Conservation (phyloP, 2,329 filamentous ascomycete genomes). For the Ophiostoma sp. region DNA sequence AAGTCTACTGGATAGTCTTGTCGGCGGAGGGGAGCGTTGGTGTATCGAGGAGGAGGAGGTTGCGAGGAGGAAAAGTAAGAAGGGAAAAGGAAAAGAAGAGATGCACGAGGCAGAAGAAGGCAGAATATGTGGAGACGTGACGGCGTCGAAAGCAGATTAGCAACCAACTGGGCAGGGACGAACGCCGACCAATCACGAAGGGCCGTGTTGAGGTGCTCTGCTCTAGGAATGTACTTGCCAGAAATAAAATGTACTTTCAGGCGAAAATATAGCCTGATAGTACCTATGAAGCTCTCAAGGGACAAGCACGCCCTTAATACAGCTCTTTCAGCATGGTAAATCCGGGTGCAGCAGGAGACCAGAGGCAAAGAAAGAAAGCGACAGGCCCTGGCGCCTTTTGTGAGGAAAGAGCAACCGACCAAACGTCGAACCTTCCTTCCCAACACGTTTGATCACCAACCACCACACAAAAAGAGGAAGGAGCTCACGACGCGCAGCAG, state of each 20-base stretch:
- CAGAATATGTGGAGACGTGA: constrained; percentile 15
- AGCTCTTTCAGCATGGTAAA: constrained; percentile 4
- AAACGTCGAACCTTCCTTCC: neutral
- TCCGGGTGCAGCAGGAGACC: neutral
- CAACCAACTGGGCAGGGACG: constrained; percentile 5
- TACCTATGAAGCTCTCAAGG: neutral
- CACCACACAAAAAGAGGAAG: constrained; percentile 6
- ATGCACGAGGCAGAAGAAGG: constrained; percentile 11
- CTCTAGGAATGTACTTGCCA: neutral
- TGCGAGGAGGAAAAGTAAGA: neutral
- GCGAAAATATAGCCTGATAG: neutral
- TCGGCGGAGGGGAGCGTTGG: neutral
- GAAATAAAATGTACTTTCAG: neutral
- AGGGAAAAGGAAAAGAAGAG: neutral
- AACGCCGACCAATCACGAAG: constrained; percentile 2
- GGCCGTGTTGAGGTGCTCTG: neutral
- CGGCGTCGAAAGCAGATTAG: constrained; percentile 20
- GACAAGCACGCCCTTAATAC: neutral
- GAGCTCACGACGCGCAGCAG: neutral
- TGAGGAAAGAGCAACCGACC: constrained; percentile 12
- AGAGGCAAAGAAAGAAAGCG: constrained; percentile 8
- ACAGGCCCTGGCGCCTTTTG: neutral
- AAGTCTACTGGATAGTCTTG: constrained; percentile 2
- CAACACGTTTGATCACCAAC: constrained; percentile 22
- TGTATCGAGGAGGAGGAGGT: neutral